These are phyloP conservation scores for Fragosphaeria purpurea DNA, from an alignment of 2,329 filamentous ascomycete genomes.

Conservation along the genomic window DNA sequence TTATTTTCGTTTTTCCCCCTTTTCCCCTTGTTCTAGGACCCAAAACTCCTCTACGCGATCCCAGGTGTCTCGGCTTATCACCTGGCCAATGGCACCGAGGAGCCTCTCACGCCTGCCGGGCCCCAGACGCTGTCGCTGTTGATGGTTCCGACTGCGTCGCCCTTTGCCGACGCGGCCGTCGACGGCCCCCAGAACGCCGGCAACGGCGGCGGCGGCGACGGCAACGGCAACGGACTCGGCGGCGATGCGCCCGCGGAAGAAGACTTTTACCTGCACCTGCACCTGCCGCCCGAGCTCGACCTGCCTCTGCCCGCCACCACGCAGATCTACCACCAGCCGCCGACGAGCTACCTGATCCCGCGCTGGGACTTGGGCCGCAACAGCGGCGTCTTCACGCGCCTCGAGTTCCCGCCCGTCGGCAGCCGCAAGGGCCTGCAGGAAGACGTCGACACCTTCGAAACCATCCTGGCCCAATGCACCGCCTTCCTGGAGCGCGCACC, in stretches of 20 bases:
- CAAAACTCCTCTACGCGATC: slow-evolving; percentile 60
- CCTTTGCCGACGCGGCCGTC: slow-evolving; percentile 47
- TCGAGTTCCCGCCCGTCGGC: slow-evolving; percentile 75
- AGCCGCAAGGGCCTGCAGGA: slow-evolving; percentile 69
- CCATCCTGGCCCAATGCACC: slow-evolving; percentile 88
- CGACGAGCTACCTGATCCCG: slow-evolving; percentile 85
- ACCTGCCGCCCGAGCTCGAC: slow-evolving; percentile 89
- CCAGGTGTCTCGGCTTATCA: slow-evolving; percentile 86
- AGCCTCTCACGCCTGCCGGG: slow-evolving; percentile 70
- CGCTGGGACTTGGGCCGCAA: slow-evolving; percentile 88
- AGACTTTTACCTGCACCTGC: slow-evolving; percentile 94
- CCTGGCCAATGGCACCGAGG: slow-evolving; percentile 77
- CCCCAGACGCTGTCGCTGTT: slow-evolving; percentile 85
- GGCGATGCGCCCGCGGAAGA: slow-evolving; percentile 45
- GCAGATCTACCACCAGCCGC: slow-evolving; percentile 93
- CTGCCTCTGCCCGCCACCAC: slow-evolving; percentile 89
- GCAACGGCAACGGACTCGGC: not conserved
- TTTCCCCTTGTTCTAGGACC: slow-evolving; percentile 34
- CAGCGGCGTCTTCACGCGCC: slow-evolving; percentile 80
- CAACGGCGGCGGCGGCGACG: slow-evolving; percentile 14
- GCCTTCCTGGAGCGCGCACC: slow-evolving; percentile 81
- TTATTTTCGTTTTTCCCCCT: not conserved
- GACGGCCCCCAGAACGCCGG: slow-evolving; percentile 39
- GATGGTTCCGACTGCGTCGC: slow-evolving; percentile 87
- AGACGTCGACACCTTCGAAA: slow-evolving; percentile 91